phyloP scores from a whole-genome alignment of 768 basidiomycete species.

The Boletus vermiculosoides region DNA sequence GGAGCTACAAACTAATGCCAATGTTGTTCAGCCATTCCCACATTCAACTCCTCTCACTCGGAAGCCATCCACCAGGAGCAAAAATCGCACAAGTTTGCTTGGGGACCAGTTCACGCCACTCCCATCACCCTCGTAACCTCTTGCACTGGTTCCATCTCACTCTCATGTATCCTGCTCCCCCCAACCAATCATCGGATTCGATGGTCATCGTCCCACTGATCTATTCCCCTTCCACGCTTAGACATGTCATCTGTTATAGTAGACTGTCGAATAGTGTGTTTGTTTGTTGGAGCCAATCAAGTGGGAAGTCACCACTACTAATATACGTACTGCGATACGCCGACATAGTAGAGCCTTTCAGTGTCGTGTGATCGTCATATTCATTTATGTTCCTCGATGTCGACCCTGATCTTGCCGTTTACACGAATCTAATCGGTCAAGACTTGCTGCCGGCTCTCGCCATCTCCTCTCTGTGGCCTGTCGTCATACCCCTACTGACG shows the following conservation, averaged over 20 bases:
- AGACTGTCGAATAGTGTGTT: slow-evolving; percentile 3
- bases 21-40: slow-evolving; percentile 27
- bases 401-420: too few relatives aligned
- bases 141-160: slow-evolving; percentile 3
- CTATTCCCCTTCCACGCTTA: neutral
- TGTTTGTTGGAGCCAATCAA: neutral
- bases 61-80: slow-evolving; percentile 59
- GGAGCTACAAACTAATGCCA: slow-evolving; percentile 38
- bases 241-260: slow-evolving; percentile 7
- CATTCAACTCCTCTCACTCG: slow-evolving; percentile 59
- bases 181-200: neutral
- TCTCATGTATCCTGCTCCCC: slow-evolving; percentile 1
- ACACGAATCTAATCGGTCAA: too few relatives aligned
- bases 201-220: neutral
- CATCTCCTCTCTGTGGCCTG: too few relatives aligned
- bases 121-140: slow-evolving; percentile 13
- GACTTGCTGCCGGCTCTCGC: too few relatives aligned
- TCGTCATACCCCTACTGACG: too few relatives aligned
- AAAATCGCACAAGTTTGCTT: slow-evolving; percentile 49
- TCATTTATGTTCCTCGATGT: too few relatives aligned
- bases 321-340: too few relatives aligned
- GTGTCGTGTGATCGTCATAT: too few relatives aligned
- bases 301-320: neutral
- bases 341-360: too few relatives aligned
- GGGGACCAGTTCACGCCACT: slow-evolving; percentile 28